Conservation (phyloP, 768 basidiomycete genomes). For the Strobilomyces confusus region DNA sequence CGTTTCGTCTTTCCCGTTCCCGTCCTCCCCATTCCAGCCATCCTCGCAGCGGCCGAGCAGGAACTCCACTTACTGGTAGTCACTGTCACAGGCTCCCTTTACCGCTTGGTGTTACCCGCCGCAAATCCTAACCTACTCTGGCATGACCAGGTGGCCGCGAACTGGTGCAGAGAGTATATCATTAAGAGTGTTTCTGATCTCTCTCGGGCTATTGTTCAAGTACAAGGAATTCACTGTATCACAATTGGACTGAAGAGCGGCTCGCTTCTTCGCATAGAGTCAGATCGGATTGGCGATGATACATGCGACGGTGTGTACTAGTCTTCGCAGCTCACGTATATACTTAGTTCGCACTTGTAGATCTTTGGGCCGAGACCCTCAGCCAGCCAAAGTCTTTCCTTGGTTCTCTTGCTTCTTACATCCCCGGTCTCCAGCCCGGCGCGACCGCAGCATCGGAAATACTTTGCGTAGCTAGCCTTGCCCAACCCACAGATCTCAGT, state of each 20-base stretch:
- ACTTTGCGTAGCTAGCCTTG: slow-evolving; percentile 66
- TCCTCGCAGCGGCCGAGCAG: slow-evolving; percentile 46
- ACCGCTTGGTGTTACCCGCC: slow-evolving; percentile 65
- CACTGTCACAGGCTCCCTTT: slow-evolving; percentile 66
- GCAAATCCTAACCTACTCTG: slow-evolving; percentile 51
- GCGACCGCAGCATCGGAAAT: slow-evolving; percentile 53
- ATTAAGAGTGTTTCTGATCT: slow-evolving; percentile 50
- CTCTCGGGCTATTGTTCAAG: slow-evolving; percentile 49
- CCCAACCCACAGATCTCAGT: slow-evolving; percentile 71
- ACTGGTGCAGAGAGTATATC: slow-evolving; percentile 66
- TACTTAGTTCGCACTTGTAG: slow-evolving; percentile 35
- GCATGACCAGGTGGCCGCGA: slow-evolving; percentile 47
- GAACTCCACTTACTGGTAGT: slow-evolving; percentile 70
- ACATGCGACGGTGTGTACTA: slow-evolving; percentile 52
- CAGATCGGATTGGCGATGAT: slow-evolving; percentile 52
- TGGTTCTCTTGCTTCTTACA: slow-evolving; percentile 61
- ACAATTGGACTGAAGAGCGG: slow-evolving; percentile 59
- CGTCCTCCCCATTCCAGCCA: slow-evolving; percentile 59
- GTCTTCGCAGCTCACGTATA: slow-evolving; percentile 2
- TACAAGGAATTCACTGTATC: slow-evolving; percentile 65
- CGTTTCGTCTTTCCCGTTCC: slow-evolving; percentile 73
- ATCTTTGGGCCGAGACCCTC: slow-evolving; percentile 66
- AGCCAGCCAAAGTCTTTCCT: slow-evolving; percentile 66
- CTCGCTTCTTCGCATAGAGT: slow-evolving; percentile 65
- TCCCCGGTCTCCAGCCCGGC: slow-evolving; percentile 48